Conservation (phyloP, 1,284 basidiomycete genomes). For the Microbotryum silenes-acaulis region DNA sequence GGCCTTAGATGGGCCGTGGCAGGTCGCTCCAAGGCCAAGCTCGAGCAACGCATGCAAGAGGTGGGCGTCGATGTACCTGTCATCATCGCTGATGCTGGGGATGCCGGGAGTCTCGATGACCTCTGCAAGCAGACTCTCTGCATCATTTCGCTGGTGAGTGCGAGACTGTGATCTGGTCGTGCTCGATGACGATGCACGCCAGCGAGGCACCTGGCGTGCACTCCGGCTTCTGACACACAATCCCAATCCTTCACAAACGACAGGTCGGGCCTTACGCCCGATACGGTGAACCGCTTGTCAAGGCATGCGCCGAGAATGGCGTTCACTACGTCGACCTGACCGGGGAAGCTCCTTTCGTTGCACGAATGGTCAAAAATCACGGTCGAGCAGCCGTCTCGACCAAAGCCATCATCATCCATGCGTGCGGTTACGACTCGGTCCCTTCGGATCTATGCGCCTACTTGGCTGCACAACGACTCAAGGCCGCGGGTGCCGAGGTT, state of each 20-base stretch:
- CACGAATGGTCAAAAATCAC: slow-evolving; percentile 22
- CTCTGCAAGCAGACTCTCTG: slow-evolving; percentile 53
- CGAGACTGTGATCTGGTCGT: too few species aligned
- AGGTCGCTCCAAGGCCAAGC: slow-evolving; percentile 28
- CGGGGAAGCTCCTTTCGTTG: slow-evolving; percentile 30
- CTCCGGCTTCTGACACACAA: too few species aligned
- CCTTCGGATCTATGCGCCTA: slow-evolving; percentile 33
- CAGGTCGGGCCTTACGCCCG: slow-evolving; percentile 30
- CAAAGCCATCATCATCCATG: slow-evolving; percentile 31
- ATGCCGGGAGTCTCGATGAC: slow-evolving; percentile 51
- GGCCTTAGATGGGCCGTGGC: slow-evolving; percentile 22
- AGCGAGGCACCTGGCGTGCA: too few species aligned
- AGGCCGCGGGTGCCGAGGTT: slow-evolving; percentile 14
- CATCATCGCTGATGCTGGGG: slow-evolving; percentile 28
- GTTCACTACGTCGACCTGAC: slow-evolving; percentile 33
- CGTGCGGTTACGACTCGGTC: slow-evolving; percentile 34
- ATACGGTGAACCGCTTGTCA: slow-evolving; percentile 31
- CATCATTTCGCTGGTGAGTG: slow-evolving; percentile 25
- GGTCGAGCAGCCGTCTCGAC: slow-evolving; percentile 17
- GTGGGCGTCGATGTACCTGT: slow-evolving; percentile 13
- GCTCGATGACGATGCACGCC: too few species aligned
- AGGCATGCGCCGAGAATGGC: slow-evolving; percentile 31
- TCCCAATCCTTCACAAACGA: too few species aligned
- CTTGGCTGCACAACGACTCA: slow-evolving; percentile 33
- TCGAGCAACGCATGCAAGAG: slow-evolving; percentile 21